Percentiles rank a stretch among this genome's conserved stretches.
Conservation (phyloP, 768 basidiomycete genomes). For the Chalciporus sphaerocephalus region DNA sequence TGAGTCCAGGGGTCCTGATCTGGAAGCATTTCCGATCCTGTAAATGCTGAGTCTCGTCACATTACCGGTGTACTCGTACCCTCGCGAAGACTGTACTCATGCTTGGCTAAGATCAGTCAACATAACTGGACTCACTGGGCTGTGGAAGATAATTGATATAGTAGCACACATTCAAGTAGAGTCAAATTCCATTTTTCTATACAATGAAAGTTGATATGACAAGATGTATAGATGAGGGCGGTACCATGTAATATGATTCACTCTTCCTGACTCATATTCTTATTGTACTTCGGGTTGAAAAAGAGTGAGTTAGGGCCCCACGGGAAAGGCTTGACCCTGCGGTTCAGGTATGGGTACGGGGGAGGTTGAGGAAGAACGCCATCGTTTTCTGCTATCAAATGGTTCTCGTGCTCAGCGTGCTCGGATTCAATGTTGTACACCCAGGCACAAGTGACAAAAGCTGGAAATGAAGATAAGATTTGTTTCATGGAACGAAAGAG, state of each 20-base stretch:
- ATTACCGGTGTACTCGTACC: too few relatives aligned
- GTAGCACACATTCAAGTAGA: too few relatives aligned
- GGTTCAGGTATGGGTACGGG: constrained; percentile 74
- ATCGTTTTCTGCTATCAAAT: constrained; percentile 66
- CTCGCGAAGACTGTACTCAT: too few relatives aligned
- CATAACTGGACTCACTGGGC: too few relatives aligned
- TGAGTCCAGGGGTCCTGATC: too few relatives aligned
- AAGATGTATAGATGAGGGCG: background rate
- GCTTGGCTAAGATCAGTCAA: too few relatives aligned
- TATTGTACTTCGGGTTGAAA: constrained; percentile 73
- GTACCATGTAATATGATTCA: constrained; percentile 7
- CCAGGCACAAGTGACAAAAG: constrained; percentile 35
- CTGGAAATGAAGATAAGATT: constrained; percentile 16
- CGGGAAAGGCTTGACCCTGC: constrained; percentile 72
- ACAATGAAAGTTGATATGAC: background rate
- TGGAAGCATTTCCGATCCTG: too few relatives aligned
- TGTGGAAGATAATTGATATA: too few relatives aligned
- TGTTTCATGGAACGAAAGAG: background rate
- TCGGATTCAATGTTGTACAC: constrained; percentile 52
- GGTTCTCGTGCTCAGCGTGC: constrained; percentile 68
- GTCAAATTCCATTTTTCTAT: too few relatives aligned
- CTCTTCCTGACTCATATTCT: constrained; percentile 46
- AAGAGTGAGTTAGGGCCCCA: constrained; percentile 84
- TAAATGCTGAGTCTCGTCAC: too few relatives aligned
- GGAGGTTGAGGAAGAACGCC: constrained; percentile 69